phyloP scores from a whole-genome alignment of 192 early-diverging fungal genomes.

The Backusella luteola region DNA sequence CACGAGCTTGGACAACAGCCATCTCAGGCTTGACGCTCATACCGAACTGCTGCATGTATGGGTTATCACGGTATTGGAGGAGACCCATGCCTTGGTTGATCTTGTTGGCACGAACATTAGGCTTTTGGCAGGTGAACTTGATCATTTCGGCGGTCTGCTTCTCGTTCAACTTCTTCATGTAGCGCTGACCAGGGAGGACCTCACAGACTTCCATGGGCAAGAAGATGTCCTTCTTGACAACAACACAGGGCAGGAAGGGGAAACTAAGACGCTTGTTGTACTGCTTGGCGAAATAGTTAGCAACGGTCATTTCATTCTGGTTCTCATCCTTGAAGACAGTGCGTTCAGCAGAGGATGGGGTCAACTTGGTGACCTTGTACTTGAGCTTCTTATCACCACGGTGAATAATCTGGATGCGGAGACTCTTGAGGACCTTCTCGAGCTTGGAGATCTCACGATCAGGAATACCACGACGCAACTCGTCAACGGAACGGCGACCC shows the following conservation, averaged over 20 bases:
- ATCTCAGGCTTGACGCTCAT: slow-evolving; percentile 65
- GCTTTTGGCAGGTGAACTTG: slow-evolving; percentile 84
- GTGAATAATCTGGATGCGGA: slow-evolving; percentile 58
- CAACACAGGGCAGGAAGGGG: slow-evolving; percentile 80
- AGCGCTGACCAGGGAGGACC: slow-evolving; percentile 80
- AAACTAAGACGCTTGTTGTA: slow-evolving; percentile 73
- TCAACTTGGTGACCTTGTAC: slow-evolving; percentile 72
- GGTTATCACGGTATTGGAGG: slow-evolving; percentile 67
- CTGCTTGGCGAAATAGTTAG: slow-evolving; percentile 72
- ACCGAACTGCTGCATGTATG: slow-evolving; percentile 75
- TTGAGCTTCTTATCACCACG: slow-evolving; percentile 67
- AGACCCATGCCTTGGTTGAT: slow-evolving; percentile 71
- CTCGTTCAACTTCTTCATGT: slow-evolving; percentile 81
- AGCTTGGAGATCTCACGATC: slow-evolving; percentile 46
- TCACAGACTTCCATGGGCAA: slow-evolving; percentile 93
- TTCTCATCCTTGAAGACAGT: slow-evolving; percentile 71
- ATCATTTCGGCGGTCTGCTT: slow-evolving; percentile 94
- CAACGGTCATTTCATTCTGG: slow-evolving; percentile 61
- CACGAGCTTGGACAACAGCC: slow-evolving; percentile 68
- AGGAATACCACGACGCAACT: slow-evolving; percentile 45
- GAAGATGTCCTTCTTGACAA: slow-evolving; percentile 66
- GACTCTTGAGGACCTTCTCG: slow-evolving; percentile 51
- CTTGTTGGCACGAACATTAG: slow-evolving; percentile 78
- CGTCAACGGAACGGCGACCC: slow-evolving; percentile 43
- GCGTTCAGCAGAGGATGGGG: slow-evolving; percentile 56